These are phyloP conservation scores for Calocera viscosa DNA, from an alignment of 768 basidiomycete genomes.

Conservation along the genomic window DNA sequence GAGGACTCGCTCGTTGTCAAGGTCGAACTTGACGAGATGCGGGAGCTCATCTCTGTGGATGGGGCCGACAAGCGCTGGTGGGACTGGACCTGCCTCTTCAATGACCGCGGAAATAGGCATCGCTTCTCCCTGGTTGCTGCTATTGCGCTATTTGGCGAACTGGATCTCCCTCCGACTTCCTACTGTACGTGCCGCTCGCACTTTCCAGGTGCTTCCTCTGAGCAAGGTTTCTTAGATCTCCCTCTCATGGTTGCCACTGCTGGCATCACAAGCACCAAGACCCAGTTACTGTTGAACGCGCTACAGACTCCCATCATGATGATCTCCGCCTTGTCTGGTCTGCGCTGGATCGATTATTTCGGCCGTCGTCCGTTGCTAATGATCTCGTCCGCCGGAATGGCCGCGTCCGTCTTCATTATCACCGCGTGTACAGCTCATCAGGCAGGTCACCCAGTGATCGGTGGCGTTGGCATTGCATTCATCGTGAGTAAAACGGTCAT, in stretches of 20 bases:
- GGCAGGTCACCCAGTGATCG: constrained; percentile 22
- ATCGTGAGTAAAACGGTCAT: not conserved
- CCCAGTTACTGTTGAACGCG: constrained; percentile 24
- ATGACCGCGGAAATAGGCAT: constrained; percentile 22
- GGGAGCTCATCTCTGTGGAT: constrained; percentile 25
- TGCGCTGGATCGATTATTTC: constrained; percentile 26
- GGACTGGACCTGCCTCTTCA: constrained; percentile 22
- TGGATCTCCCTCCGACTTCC: constrained; percentile 23
- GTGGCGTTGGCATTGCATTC: constrained; percentile 22
- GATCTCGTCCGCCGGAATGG: constrained; percentile 23
- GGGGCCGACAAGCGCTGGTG: constrained; percentile 27
- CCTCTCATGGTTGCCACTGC: constrained; percentile 23
- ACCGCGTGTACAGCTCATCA: constrained; percentile 28
- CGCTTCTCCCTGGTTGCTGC: constrained; percentile 17
- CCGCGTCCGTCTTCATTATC: constrained; percentile 25
- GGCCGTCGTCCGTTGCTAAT: constrained; percentile 28
- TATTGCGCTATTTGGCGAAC: constrained; percentile 18
- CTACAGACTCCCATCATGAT: constrained; percentile 28
- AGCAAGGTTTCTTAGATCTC: not conserved
- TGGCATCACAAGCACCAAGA: constrained; percentile 26
- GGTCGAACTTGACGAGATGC: constrained; percentile 30
- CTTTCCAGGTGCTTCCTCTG: constrained; percentile 12
- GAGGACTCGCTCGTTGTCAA: constrained; percentile 26
- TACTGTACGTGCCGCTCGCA: constrained; percentile 10
- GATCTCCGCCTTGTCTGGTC: constrained; percentile 27